These are phyloP conservation scores for Dispira simplex DNA, from an alignment of 192 early-diverging fungal genomes.

Conservation along the genomic window DNA sequence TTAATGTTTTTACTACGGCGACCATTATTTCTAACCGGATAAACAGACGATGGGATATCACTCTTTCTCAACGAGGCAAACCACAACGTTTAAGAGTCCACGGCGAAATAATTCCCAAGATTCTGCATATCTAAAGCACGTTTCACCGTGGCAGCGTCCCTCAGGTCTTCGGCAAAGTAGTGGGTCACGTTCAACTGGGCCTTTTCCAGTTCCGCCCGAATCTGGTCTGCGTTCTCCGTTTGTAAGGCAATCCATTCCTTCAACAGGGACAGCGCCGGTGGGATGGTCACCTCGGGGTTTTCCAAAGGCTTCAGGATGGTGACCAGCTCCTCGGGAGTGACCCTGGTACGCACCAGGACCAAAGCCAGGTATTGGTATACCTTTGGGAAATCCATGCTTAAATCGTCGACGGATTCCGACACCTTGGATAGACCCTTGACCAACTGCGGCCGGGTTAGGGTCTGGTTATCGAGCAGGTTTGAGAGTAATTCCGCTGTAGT, in stretches of 20 bases:
- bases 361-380: constrained; percentile 46
- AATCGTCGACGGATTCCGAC: constrained; percentile 48
- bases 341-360: constrained; percentile 32
- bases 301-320: constrained; percentile 23
- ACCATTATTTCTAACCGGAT: too few relatives aligned
- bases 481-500: constrained; percentile 32
- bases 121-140: constrained; percentile 16
- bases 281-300: constrained; percentile 12
- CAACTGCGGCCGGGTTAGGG: constrained; percentile 31
- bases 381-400: constrained; percentile 52
- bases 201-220: constrained; percentile 18
- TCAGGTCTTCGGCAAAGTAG: constrained; percentile 18
- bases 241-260: constrained; percentile 17
- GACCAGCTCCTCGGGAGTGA: constrained; percentile 29
- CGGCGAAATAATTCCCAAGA: constrained; percentile 15
- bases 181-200: constrained; percentile 23
- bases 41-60: too few relatives aligned
- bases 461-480: constrained; percentile 22
- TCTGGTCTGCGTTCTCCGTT: constrained; percentile 16
- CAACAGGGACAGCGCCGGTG: constrained; percentile 17
- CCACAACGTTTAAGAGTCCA: too few relatives aligned
- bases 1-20: too few relatives aligned
- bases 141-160: constrained; percentile 18
- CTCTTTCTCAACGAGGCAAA: too few relatives aligned
- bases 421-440: constrained; percentile 34